Evolutionary conservation across 345 rosid genomes (phyloP).

Genomic region (Eucalyptus viminalis): DNA sequence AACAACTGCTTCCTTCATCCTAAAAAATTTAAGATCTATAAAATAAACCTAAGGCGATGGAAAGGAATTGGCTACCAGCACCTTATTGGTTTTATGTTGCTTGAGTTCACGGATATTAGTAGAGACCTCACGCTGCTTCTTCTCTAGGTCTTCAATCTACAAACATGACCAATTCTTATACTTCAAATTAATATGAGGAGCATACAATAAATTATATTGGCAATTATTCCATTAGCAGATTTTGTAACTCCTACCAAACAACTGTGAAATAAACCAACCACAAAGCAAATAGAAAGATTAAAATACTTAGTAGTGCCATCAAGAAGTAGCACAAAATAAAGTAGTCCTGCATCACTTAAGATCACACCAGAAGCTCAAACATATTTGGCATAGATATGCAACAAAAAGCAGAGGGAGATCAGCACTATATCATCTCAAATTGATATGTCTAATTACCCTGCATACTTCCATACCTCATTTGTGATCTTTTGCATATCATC

Average conservation of each 20-base stretch:
- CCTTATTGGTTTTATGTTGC: constrained; percentile 69
- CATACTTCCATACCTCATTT: constrained; percentile 40
- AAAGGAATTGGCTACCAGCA: constrained; percentile 9
- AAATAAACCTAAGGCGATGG: background rate
- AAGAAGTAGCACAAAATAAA: background rate
- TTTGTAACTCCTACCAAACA: background rate
- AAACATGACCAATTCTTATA: constrained; percentile 1
- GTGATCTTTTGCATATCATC: constrained; percentile 34
- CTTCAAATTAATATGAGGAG: background rate
- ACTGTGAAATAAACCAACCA: background rate
- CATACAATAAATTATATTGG: background rate
- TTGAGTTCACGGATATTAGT: constrained; percentile 35
- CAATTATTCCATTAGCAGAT: background rate
- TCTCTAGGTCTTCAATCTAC: constrained; percentile 46
- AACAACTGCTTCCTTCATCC: background rate
- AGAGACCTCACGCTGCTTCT: constrained; percentile 13
- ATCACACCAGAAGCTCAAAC: background rate
- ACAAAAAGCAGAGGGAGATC: background rate
- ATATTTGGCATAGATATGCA: background rate
- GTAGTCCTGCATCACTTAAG: background rate
- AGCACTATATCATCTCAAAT: background rate
- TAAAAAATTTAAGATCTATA: background rate
- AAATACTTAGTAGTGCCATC: background rate
- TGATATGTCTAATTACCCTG: background rate
- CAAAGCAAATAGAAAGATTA: background rate